These are phyloP conservation scores for Areca catechu DNA, from an alignment of 176 grass and related monocot genomes.

Conservation along the genomic window DNA sequence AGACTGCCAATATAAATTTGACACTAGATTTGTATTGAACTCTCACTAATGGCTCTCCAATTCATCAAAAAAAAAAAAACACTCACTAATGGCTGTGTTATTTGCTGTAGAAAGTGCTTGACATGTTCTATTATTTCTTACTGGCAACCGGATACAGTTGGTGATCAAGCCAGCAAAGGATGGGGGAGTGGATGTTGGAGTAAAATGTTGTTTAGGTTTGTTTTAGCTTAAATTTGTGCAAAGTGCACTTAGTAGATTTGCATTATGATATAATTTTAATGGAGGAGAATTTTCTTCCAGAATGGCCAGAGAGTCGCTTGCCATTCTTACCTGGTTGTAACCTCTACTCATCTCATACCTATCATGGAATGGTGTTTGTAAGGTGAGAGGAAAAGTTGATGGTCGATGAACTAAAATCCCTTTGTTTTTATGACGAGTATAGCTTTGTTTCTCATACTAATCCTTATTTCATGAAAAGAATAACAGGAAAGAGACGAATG, in stretches of 20 bases:
- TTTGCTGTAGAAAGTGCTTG: constrained; percentile 29
- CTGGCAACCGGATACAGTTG: constrained; percentile 39
- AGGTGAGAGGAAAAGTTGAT: constrained; percentile 26
- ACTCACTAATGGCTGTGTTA: background rate
- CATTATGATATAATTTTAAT: no score
- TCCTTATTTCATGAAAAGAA: no score
- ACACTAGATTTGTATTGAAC: no score
- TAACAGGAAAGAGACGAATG: constrained; percentile 12
- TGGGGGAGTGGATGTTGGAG: constrained; percentile 47
- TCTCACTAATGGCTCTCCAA: no score
- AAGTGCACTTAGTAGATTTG: no score
- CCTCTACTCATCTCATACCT: constrained; percentile 39
- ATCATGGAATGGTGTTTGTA: constrained; percentile 41
- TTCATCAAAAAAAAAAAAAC: no score
- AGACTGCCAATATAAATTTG: no score
- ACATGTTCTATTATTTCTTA: constrained; percentile 37
- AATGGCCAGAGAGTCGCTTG: constrained; percentile 33
- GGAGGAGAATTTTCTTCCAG: constrained; percentile 24
- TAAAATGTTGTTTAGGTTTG: constrained; percentile 47
- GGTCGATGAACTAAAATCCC: no score
- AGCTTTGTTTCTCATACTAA: no score
- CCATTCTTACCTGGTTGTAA: constrained; percentile 49
- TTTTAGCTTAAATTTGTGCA: background rate
- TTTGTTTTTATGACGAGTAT: no score
- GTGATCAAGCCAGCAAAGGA: constrained; percentile 40